Percentiles rank a stretch among this genome's conserved stretches.
Conservation (phyloP, 208 protist genomes). For the Sergeia podlipaevii region DNA sequence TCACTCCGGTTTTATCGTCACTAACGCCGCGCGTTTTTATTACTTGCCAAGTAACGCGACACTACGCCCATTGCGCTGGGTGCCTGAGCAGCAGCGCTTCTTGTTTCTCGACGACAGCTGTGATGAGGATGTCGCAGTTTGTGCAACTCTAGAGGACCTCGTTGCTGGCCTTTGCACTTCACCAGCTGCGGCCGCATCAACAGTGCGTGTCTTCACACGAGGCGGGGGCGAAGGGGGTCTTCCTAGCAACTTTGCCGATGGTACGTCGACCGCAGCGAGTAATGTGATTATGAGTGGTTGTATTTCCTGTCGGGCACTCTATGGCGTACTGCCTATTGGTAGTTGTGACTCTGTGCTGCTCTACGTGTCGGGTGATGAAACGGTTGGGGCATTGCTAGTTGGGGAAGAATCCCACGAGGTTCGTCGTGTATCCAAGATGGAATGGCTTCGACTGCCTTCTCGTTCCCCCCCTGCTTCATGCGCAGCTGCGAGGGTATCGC, state of each 20-base stretch:
- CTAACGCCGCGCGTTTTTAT: constrained; percentile 23
- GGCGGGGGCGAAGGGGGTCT: no score
- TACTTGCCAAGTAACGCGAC: constrained; percentile 23
- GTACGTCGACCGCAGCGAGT: not conserved
- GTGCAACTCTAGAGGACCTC: constrained; percentile 14
- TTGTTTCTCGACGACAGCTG: constrained; percentile 19
- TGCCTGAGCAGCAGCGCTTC: constrained; percentile 36
- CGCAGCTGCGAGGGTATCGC: not conserved
- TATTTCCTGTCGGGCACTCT: constrained; percentile 51
- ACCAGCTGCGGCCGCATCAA: no score
- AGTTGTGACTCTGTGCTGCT: constrained; percentile 41
- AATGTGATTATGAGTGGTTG: constrained; percentile 14
- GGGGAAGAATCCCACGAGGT: constrained; percentile 23
- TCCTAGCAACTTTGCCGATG: no score
- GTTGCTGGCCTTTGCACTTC: no score
- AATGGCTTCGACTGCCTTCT: constrained; percentile 50
- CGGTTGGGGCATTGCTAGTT: constrained; percentile 24
- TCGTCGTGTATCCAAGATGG: constrained; percentile 39
- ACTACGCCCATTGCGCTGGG: constrained; percentile 38
- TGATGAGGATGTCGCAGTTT: constrained; percentile 28
- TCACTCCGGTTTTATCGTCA: constrained; percentile 15
- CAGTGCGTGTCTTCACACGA: no score
- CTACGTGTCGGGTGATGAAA: constrained; percentile 45
- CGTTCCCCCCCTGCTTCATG: not conserved
- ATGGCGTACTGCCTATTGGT: constrained; percentile 64